A percentile compares a stretch with the other conserved stretches of the same genome.
Evolutionary conservation across 805 yeast species (phyloP).

Genomic region (Komagataella phaffii): DNA sequence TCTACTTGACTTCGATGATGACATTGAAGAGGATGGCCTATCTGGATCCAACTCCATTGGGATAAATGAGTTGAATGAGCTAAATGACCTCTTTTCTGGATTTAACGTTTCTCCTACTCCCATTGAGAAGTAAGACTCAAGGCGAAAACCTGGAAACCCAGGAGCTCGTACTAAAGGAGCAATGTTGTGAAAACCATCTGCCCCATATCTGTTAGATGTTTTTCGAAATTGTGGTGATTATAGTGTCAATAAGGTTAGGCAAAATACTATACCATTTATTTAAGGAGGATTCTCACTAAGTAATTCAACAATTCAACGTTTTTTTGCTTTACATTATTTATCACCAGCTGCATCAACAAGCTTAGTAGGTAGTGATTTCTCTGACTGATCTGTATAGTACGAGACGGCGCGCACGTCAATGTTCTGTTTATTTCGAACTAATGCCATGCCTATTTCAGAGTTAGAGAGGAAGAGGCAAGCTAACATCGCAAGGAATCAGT

Average conservation of each 20-base stretch:
- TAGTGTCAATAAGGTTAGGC: too few species aligned
- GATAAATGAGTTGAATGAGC: constrained; percentile 48
- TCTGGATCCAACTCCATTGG: constrained; percentile 8
- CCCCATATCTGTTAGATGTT: too few species aligned
- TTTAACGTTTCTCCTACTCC: constrained; percentile 1
- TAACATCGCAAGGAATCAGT: constrained; percentile 75
- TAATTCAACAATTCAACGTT: too few species aligned
- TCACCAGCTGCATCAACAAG: too few species aligned
- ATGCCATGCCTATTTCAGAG: constrained; percentile 30
- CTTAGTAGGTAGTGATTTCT: too few species aligned
- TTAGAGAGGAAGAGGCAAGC: constrained; percentile 62
- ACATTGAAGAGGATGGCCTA: constrained; percentile 17
- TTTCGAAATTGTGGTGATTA: too few species aligned
- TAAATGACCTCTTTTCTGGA: constrained; percentile 54
- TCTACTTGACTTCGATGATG: constrained; percentile 75
- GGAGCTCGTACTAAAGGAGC: too few species aligned
- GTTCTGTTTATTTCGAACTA: neutral
- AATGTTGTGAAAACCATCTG: too few species aligned
- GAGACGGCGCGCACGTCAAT: neutral
- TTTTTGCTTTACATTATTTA: too few species aligned
- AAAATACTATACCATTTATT: too few species aligned
- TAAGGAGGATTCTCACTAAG: too few species aligned
- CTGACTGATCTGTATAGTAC: too few species aligned
- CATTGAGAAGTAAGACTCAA: neutral
- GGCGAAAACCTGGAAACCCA: neutral